Conservation (phyloP, 306 rosid genomes). For the Fragaria iinumae region DNA sequence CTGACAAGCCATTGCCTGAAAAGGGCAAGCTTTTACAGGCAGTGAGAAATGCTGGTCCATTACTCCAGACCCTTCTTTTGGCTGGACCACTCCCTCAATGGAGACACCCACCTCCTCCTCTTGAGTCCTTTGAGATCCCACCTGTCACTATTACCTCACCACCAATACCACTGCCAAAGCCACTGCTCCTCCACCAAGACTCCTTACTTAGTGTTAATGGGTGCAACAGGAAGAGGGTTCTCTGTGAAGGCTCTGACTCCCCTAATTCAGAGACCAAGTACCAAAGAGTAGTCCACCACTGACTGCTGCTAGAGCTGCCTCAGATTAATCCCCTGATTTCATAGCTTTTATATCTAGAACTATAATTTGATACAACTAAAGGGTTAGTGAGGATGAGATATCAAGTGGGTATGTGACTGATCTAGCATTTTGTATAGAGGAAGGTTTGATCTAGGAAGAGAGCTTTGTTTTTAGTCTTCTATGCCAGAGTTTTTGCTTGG, state of each 20-base stretch:
- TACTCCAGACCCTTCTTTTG: slow-evolving; percentile 77
- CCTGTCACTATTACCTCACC: slow-evolving; percentile 81
- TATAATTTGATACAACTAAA: slow-evolving; percentile 37
- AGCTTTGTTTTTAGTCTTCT: slow-evolving; percentile 15
- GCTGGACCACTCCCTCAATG: slow-evolving; percentile 99
- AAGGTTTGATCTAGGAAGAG: slow-evolving; percentile 44
- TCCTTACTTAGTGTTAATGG: slow-evolving; percentile 36
- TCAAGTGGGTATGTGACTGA: slow-evolving; percentile 44
- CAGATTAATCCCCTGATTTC: slow-evolving; percentile 32
- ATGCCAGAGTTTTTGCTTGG: slow-evolving; percentile 41
- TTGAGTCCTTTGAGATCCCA: slow-evolving; percentile 83
- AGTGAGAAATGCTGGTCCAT: slow-evolving; percentile 97
- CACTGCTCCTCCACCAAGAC: slow-evolving; percentile 49
- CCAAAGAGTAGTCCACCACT: slow-evolving; percentile 70
- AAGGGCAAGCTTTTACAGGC: slow-evolving; percentile 96
- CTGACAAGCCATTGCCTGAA: slow-evolving; percentile 81
- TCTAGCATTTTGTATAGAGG: slow-evolving; percentile 64
- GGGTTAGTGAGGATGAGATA: slow-evolving; percentile 35
- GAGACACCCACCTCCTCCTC: slow-evolving; percentile 99
- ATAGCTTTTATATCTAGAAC: slow-evolving; percentile 28
- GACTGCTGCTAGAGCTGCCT: slow-evolving; percentile 28
- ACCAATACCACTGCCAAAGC: slow-evolving; percentile 30
- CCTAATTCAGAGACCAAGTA: slow-evolving; percentile 60
- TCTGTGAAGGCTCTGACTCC: slow-evolving; percentile 57
- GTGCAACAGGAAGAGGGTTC: slow-evolving; percentile 60